Evolutionary conservation across 345 rosid genomes (phyloP), one percentile per base, ranked within the genome.

Genomic region (Salix viminalis): DNA sequence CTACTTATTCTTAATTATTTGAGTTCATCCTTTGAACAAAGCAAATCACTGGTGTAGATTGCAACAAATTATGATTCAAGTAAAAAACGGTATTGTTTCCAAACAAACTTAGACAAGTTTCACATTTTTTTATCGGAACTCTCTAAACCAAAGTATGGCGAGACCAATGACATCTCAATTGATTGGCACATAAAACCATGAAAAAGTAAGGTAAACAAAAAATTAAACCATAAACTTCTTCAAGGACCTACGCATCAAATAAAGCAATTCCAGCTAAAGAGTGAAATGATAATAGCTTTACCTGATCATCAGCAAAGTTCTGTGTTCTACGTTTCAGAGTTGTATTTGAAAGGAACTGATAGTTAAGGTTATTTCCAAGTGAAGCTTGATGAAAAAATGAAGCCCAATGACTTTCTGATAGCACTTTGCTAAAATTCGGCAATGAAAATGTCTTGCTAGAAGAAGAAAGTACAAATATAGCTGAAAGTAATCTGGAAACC

Each of bases 301-400:
- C 97, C 97, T 86, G 83, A 58, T 83, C 72, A 69, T 78, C 84
- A 50, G 77, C 30, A 52, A 74, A 60, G 26, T 73, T 61, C 21
- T 28, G 79, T 44, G 82, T 71, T 66, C 85, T 85, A 69, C 42
- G 65, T 81, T 84, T 84, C 81, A 76, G 54, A 69, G 79, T 82
- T 79, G 79, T 69, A 77, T 86, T 89, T 50, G 87, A 82, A 77
- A 88, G 83, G 83, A 91, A 88, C 72, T 86, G 90, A 83, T 82
- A 76, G 75, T 85, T 96, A 72, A 88, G 83, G 81, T 92, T 90
- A 69, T 91, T 85, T 65, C 97, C 94, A 81, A 96, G 81, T 61
- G 99, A 93, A 83, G 97, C 96, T 87, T 96, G 99, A 86, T 96
- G 98, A 77, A 92, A 96, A 86, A 80, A 92, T 72, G 96, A 88